Conservation (phyloP, 2,329 filamentous ascomycete species). For the Thermochaetoides dissita region DNA sequence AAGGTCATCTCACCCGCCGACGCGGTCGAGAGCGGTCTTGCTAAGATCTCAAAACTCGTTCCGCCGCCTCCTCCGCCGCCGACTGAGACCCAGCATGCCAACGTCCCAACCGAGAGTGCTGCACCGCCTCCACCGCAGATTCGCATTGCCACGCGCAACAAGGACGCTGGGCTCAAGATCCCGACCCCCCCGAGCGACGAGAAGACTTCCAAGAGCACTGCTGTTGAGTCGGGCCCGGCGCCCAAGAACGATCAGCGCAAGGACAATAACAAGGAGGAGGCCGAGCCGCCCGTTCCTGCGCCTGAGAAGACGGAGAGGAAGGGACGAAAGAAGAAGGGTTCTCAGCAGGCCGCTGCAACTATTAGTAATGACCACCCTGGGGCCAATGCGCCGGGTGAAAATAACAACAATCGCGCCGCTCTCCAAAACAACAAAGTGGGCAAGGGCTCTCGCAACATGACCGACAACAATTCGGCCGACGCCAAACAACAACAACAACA, state of each 20-base stretch:
- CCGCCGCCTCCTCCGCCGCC: slow-evolving; percentile 31
- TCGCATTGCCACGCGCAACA: slow-evolving; percentile 22
- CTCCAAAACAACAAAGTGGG: slow-evolving; percentile 19
- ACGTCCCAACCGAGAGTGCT: slow-evolving; percentile 23
- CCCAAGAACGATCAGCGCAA: slow-evolving; percentile 14
- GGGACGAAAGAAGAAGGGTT: slow-evolving; percentile 52
- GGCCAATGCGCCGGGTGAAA: slow-evolving; percentile 25
- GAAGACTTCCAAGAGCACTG: slow-evolving; percentile 14
- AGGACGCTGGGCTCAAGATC: slow-evolving; percentile 23
- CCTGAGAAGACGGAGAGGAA: slow-evolving; percentile 49
- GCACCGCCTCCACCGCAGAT: slow-evolving; percentile 20
- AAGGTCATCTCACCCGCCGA: slow-evolving; percentile 71
- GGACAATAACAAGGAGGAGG: slow-evolving; percentile 32
- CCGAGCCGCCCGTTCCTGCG: slow-evolving; percentile 25
- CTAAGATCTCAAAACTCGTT: slow-evolving; percentile 60
- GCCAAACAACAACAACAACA: neutral
- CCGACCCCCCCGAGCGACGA: slow-evolving; percentile 20
- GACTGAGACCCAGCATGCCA: slow-evolving; percentile 27
- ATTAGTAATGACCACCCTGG: slow-evolving; percentile 22
- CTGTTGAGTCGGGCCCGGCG: slow-evolving; percentile 21
- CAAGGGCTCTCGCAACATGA: slow-evolving; percentile 16
- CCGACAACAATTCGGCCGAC: slow-evolving; percentile 3
- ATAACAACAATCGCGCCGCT: slow-evolving; percentile 15
- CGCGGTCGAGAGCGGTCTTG: slow-evolving; percentile 58
- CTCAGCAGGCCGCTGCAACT: slow-evolving; percentile 26